Evolutionary conservation across 2,329 filamentous ascomycete genomes (phyloP), one percentile per base, ranked within the genome.

Genomic region (Elsinoe batatas): DNA sequence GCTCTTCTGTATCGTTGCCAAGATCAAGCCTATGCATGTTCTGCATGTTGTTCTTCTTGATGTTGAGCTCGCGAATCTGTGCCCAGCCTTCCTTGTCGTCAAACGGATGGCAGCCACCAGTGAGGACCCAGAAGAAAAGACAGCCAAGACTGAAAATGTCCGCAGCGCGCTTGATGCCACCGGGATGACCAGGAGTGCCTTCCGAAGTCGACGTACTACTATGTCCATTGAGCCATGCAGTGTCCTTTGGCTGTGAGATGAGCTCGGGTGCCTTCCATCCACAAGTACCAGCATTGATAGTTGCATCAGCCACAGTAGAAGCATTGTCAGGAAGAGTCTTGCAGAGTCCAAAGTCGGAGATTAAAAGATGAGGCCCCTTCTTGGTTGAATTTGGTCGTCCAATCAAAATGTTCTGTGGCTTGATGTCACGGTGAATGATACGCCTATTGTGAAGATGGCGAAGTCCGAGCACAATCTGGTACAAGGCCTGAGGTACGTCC

Each of bases 41-140:
- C 57, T 88, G 83, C 68, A 84, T 87, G 57, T 85, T 84, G 61
- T 88, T 88, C 68, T 95, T 94, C 64, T 95, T 90, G 64, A 98
- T 97, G 70, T 98, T 97, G 64, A 94, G 87, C 71, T 98, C 93
- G 53, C 93, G 74, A 35, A 77, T 71, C 56, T 73, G 83, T 82
- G 95, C 94, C 75, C 93, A 97, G 50, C 89, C 84, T 66, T 93
- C 90, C 56, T 93, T 91, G 60, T 90, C 91, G 67, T 96, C 91
- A 64, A 94, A 98, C 0, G 93, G 93, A 69, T 98, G 93, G 1
- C 80, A 82, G 13, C 93, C 93, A 59, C 90, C 87, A 1, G 91
- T 96, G 58, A 98, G 78, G n/a, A 97, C 91, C 68, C 96, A 98
- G 73, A 91, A 97, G 75, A 96, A 98, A n/a, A 98, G 90, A 54